Evolutionary conservation across 78 protist species (phyloP), one percentile per base, ranked within the genome.

Genomic region (Dictyostelium brefeldianum): DNA sequence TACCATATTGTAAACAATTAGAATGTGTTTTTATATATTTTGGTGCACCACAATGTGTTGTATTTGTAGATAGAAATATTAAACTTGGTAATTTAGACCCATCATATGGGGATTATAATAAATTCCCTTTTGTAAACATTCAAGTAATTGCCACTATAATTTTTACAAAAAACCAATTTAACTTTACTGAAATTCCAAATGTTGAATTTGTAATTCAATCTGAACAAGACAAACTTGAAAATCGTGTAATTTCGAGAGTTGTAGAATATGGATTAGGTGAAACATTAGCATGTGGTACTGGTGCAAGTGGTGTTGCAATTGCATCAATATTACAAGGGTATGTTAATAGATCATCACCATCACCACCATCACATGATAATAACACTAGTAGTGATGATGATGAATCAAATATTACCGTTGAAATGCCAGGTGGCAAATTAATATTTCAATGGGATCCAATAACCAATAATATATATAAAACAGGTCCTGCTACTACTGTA

Each of bases 261-360:
- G 82, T 50, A n/a, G 96, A 94, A 65, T 78, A 89, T 12, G 96
- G 96, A 4, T 27, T 90, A 14, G 96, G 96, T 43, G 96, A 91
- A 46, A 94, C 96, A 10, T 54, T 81, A 14, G 96, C 96, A n/a
- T 94, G 96, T 59, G 96, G 96, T 43, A 91, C 94, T 20, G 96
- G 96, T 83, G 96, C 96, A 8, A 80, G 96, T 69, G 96, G 95
- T 71, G 96, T 85, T 3, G 94, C 90, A 9, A 83, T 84, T 0
- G 96, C 90, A 2, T 73, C 89, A 14, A 43, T 81, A 2, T 54
- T 91, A 5, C 20, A 41, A 48, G 85, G 81, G 8, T 46, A 81
- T 10, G n/a, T 47, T 29, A 29, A 27, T 31, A 43, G 31, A 31
- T 12, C 12, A 14, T 12, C 46, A 5, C 22, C 22, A 62, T 10